A percentile compares a stretch with the other conserved stretches of the same genome.
These are phyloP conservation scores for Citrus sp. DNA, from an alignment of 345 rosid genomes.

Conservation along the genomic window DNA sequence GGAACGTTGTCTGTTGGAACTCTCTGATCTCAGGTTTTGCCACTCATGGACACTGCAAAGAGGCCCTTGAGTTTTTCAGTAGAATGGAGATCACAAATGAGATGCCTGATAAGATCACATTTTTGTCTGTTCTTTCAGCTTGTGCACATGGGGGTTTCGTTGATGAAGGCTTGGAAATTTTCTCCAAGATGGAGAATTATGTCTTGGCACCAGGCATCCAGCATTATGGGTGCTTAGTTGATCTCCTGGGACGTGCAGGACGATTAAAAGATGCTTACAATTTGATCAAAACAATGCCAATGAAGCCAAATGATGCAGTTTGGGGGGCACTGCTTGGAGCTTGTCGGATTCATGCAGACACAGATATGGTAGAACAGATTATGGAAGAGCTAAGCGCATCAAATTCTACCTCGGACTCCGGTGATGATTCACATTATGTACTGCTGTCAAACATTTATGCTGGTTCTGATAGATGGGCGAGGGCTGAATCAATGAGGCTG, in stretches of 20 bases:
- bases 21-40: conserved; percentile 70
- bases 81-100: conserved; percentile 47
- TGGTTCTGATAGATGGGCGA: conserved; percentile 59
- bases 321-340: conserved; percentile 79
- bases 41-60: conserved; percentile 47
- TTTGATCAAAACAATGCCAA: conserved; percentile 54
- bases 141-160: conserved; percentile 70
- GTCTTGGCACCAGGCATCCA: conserved; percentile 41
- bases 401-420: conserved; percentile 15
- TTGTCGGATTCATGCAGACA: conserved; percentile 54
- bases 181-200: conserved; percentile 49
- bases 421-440: conserved; percentile 41
- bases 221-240: conserved; percentile 74
- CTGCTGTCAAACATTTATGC: conserved; percentile 69
- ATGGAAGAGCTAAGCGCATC: conserved; percentile 30
- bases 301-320: conserved; percentile 61
- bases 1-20: conserved; percentile 65
- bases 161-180: conserved; percentile 58
- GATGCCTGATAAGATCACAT: conserved; percentile 59
- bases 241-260: conserved; percentile 71
- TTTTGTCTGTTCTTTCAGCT: conserved; percentile 57
- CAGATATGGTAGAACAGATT: conserved; percentile 44
- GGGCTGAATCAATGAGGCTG: conserved; percentile 49
- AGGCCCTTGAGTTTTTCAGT: conserved; percentile 59
- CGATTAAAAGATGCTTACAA: conserved; percentile 59